These are phyloP conservation scores for Cylindrotheca fusiformis DNA, from an alignment of 108 stramenopile species.

Conservation along the genomic window DNA sequence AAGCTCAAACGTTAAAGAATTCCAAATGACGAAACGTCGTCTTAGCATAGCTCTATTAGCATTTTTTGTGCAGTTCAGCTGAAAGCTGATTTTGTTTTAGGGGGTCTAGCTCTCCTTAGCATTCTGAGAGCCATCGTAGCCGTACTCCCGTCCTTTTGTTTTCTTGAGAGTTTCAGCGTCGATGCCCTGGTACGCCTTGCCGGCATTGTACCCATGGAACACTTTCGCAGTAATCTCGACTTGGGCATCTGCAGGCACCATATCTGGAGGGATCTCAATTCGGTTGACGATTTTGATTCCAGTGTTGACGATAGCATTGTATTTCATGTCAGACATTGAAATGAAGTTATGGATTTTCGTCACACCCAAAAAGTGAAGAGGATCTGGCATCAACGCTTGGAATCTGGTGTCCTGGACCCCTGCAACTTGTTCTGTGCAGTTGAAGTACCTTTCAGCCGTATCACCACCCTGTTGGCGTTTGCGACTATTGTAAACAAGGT, in stretches of 20 bases:
- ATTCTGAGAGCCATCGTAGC: conserved; percentile 29
- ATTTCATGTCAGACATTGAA: conserved; percentile 99
- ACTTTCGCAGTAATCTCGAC: conserved; percentile 99
- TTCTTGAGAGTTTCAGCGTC: conserved; percentile 83
- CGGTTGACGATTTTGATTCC: conserved; percentile 98
- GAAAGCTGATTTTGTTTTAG: conserved; percentile 9
- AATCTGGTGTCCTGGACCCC: conserved; percentile 96
- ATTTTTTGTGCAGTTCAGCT: too few species aligned
- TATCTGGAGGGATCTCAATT: conserved; percentile 95
- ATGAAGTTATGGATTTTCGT: conserved; percentile 97
- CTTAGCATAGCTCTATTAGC: background rate
- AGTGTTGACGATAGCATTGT: conserved; percentile 94
- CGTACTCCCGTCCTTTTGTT: conserved; percentile 89
- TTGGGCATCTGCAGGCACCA: conserved; percentile 97
- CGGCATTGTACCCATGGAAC: conserved; percentile 97
- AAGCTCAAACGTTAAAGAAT: too few species aligned
- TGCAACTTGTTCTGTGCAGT: conserved; percentile 96
- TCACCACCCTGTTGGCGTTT: conserved; percentile 97
- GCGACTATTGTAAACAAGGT: conserved; percentile 98
- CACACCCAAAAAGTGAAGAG: conserved; percentile 93
- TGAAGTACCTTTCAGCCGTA: conserved; percentile 94
- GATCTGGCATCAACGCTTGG: conserved; percentile 98
- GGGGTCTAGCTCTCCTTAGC: conserved; percentile 1
- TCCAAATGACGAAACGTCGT: too few species aligned
- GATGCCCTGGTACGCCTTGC: conserved; percentile 83